Conservation (phyloP, 176 grass and related monocot species). For the Pontederia paniculata region DNA sequence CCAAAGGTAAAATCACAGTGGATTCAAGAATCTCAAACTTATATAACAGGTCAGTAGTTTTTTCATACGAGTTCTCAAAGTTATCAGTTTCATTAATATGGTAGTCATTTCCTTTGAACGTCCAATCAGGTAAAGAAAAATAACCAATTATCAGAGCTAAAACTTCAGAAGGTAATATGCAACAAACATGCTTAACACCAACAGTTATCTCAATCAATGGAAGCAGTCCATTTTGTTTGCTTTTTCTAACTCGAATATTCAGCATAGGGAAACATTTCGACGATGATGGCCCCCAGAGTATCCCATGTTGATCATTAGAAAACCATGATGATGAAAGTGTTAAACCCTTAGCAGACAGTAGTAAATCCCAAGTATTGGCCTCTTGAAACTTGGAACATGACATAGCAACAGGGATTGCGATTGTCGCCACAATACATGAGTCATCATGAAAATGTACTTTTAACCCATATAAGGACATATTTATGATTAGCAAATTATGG, state of each 20-base stretch:
- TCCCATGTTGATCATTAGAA: conserved; percentile 34
- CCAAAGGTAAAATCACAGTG: conserved; percentile 59
- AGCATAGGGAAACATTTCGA: conserved; percentile 37
- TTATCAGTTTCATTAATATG: conserved; percentile 23
- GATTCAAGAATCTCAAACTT: conserved; percentile 80
- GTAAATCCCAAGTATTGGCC: conserved; percentile 55
- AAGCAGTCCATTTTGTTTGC: conserved; percentile 20
- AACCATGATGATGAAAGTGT: conserved; percentile 49
- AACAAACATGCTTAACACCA: conserved; percentile 76
- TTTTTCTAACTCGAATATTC: conserved; percentile 61
- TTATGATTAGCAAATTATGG: conserved; percentile 30
- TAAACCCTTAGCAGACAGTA: conserved; percentile 51
- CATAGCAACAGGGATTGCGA: conserved; percentile 47
- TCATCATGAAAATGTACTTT: conserved; percentile 69
- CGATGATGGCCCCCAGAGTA: conserved; percentile 55
- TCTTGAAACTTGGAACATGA: conserved; percentile 33
- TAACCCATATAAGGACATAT: conserved; percentile 47
- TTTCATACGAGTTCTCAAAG: conserved; percentile 18
- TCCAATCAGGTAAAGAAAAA: conserved; percentile 88
- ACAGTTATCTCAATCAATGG: conserved; percentile 49
- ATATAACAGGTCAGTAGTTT: conserved; percentile 34
- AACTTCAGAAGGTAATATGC: conserved; percentile 60
- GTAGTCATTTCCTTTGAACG: conserved; percentile 35
- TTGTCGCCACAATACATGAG: conserved; percentile 52
- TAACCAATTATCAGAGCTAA: conserved; percentile 75